These are phyloP conservation scores for Colletotrichum nymphaeae DNA, from an alignment of 2,329 filamentous ascomycete species.

Conservation along the genomic window DNA sequence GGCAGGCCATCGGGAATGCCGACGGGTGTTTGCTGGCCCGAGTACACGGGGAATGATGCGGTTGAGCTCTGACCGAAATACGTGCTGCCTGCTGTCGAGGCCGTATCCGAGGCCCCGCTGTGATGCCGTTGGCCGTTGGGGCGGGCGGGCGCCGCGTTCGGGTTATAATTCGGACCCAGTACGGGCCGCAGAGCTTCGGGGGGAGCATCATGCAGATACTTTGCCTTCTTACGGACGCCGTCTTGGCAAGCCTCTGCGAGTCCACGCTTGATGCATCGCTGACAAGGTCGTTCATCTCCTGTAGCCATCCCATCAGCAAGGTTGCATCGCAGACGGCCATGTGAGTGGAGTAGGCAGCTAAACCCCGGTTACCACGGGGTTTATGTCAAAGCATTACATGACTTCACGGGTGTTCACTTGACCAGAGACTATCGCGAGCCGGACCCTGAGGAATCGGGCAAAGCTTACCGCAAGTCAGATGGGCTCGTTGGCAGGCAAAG, in stretches of 20 bases:
- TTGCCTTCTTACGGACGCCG: slow-evolving; percentile 97
- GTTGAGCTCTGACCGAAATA: slow-evolving; percentile 62
- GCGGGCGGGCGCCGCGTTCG: slow-evolving; percentile 57
- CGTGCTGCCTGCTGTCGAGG: slow-evolving; percentile 54
- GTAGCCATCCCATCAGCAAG: slow-evolving; percentile 36
- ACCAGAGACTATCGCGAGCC: slow-evolving; percentile 24
- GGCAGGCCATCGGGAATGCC: slow-evolving; percentile 60
- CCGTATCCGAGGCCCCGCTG: slow-evolving; percentile 50
- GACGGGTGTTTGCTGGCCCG: slow-evolving; percentile 57
- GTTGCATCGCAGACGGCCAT: background rate
- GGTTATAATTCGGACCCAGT: slow-evolving; percentile 77
- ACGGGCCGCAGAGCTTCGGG: slow-evolving; percentile 91
- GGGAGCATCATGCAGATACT: slow-evolving; percentile 97
- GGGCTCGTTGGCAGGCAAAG: slow-evolving; percentile 95
- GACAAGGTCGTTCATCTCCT: slow-evolving; percentile 96
- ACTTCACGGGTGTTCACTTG: slow-evolving; percentile 25
- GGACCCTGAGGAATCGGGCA: slow-evolving; percentile 12
- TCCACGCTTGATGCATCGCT: slow-evolving; percentile 92
- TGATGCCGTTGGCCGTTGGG: slow-evolving; percentile 54
- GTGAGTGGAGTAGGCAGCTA: slow-evolving; percentile 8
- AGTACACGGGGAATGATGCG: slow-evolving; percentile 63
- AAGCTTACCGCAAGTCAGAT: slow-evolving; percentile 96
- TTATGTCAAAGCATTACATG: slow-evolving; percentile 29
- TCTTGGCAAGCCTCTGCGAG: slow-evolving; percentile 94
- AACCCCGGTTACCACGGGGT: slow-evolving; percentile 7